Evolutionary conservation across 2,329 filamentous ascomycete genomes (phyloP).

Genomic region (Thelonectria rubi): DNA sequence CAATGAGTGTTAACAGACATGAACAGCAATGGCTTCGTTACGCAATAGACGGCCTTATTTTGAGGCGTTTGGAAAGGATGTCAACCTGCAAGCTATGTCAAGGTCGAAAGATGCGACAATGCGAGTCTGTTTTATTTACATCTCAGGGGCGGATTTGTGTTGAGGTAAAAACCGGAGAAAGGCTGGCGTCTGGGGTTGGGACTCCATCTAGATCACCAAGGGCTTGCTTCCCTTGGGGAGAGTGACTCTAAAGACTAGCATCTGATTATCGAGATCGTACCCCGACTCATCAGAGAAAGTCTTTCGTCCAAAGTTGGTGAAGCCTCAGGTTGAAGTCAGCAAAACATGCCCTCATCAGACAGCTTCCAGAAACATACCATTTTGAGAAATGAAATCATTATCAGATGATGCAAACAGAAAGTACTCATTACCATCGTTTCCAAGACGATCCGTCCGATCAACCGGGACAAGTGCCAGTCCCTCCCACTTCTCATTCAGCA

Average conservation of each 20-base stretch:
- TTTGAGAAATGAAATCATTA: conserved; percentile 79
- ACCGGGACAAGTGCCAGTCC: conserved; percentile 70
- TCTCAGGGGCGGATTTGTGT: no score
- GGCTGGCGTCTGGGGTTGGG: no score
- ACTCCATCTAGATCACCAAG: conserved; percentile 20
- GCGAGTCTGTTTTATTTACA: no score
- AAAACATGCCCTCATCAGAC: neutral
- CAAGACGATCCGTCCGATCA: conserved; percentile 44
- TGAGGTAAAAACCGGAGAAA: no score
- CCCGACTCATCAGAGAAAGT: conserved; percentile 66
- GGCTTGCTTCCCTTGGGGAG: conserved; percentile 43
- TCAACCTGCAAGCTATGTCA: no score
- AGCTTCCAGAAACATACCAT: conserved; percentile 58
- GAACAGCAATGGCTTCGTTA: no score
- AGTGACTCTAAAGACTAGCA: conserved; percentile 68
- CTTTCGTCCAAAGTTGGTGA: conserved; percentile 65
- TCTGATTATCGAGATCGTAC: conserved; percentile 68
- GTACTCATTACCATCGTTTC: conserved; percentile 63
- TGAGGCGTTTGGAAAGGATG: no score
- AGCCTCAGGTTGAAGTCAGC: conserved; percentile 46
- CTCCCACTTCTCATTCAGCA: conserved; percentile 84
- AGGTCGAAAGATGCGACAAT: no score
- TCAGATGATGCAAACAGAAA: conserved; percentile 75
- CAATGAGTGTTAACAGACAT: no score
- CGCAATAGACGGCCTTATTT: no score